Evolutionary conservation across 805 yeast species (phyloP).

Genomic region (Sungouiella thailandica): DNA sequence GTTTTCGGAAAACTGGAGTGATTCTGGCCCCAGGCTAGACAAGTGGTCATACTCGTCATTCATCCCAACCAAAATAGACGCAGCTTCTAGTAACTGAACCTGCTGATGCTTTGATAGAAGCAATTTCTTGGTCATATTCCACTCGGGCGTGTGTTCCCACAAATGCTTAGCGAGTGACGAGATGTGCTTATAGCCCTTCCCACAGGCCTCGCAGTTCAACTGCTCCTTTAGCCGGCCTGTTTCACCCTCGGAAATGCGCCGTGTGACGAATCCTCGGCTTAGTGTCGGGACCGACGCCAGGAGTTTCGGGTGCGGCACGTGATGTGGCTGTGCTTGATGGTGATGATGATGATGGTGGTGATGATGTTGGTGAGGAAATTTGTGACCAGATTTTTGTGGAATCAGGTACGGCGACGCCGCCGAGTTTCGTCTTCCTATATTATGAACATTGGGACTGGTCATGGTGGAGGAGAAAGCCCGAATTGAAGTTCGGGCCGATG

Average conservation of each 20-base stretch:
- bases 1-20: conserved; percentile 1
- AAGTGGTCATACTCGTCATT: conserved; percentile 21
- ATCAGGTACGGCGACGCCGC: conserved; percentile 14
- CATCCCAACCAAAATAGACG: conserved; percentile 73
- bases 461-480: background rate
- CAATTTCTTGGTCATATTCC: conserved; percentile 81
- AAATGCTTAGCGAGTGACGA: conserved; percentile 83
- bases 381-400: conserved; percentile 10
- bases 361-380: conserved; percentile 6
- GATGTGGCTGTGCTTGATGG: background rate
- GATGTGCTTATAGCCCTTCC: conserved; percentile 86
- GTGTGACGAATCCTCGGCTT: conserved; percentile 67
- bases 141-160: conserved; percentile 94
- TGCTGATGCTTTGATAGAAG: conserved; percentile 84
- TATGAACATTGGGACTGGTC: conserved; percentile 1
- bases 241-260: conserved; percentile 83
- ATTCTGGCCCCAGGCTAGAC: conserved; percentile 6
- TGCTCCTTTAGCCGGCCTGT: conserved; percentile 81
- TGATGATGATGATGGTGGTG: conserved; percentile 3
- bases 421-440: conserved; percentile 11
- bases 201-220: conserved; percentile 84
- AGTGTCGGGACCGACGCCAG: conserved; percentile 41
- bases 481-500: background rate
- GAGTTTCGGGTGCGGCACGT: conserved; percentile 1
- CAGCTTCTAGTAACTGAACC: conserved; percentile 76